Evolutionary conservation across 1,284 basidiomycete species (phyloP).

Genomic region (Naganishia liquefaciens): DNA sequence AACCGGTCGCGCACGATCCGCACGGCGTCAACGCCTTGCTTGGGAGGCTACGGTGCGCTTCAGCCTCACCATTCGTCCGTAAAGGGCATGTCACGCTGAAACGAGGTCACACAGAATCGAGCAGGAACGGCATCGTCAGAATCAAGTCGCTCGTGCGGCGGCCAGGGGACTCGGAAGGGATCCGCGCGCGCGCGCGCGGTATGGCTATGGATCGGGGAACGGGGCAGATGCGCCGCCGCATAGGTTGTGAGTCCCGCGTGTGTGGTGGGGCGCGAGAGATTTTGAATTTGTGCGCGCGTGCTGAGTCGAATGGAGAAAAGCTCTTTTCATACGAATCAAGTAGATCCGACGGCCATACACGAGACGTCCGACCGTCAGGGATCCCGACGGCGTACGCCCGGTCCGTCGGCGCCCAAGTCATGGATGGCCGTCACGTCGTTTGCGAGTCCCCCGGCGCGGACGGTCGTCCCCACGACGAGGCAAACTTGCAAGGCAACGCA

Average conservation of each 20-base stretch:
- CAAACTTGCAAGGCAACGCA: not conserved
- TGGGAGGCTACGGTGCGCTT: constrained; percentile 7
- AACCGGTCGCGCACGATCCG: not conserved
- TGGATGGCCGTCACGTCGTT: constrained; percentile 8
- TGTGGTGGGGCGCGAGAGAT: too few species aligned
- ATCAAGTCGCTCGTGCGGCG: not conserved
- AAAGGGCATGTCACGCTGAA: not conserved
- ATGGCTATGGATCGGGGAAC: not conserved
- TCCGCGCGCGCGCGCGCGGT: not conserved
- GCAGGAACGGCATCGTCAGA: constrained; percentile 20
- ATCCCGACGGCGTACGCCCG: constrained; percentile 9
- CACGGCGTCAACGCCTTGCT: constrained; percentile 15
- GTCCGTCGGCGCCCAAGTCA: constrained; percentile 19
- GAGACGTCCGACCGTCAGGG: not conserved
- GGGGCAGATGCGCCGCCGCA: too few species aligned
- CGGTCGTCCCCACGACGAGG: not conserved
- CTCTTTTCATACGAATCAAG: not conserved
- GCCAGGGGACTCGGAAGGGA: constrained; percentile 9
- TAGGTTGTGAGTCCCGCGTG: not conserved
- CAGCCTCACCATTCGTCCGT: too few species aligned
- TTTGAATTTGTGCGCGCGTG: too few species aligned
- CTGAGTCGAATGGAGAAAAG: not conserved
- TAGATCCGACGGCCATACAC: not conserved
- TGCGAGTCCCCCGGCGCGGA: not conserved
- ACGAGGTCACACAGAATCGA: not conserved